These are phyloP conservation scores for Podospora appendiculata DNA, from an alignment of 495 filamentous ascomycete species.

Conservation along the genomic window DNA sequence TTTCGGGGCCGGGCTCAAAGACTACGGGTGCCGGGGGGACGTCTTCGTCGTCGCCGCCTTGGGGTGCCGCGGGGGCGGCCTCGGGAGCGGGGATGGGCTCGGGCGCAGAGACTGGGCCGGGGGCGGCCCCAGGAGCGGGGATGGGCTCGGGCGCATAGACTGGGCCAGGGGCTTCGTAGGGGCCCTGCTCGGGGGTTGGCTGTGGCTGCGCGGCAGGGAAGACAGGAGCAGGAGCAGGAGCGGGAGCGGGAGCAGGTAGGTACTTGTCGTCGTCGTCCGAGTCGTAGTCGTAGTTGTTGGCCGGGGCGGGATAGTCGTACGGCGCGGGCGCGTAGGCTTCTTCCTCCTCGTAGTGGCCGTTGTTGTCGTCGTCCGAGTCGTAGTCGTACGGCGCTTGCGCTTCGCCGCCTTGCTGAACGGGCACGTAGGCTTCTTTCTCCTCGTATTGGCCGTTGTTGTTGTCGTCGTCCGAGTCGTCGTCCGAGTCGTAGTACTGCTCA, in stretches of 20 bases:
- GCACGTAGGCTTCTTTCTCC: too few relatives aligned
- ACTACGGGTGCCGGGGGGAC: background rate
- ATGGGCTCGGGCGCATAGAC: background rate
- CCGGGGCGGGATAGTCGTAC: too few relatives aligned
- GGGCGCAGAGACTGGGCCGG: background rate
- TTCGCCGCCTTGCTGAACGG: too few relatives aligned
- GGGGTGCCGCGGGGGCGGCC: too few relatives aligned
- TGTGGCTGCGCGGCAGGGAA: background rate
- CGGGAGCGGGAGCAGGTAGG: background rate
- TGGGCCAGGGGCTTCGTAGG: background rate
- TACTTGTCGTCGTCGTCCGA: background rate
- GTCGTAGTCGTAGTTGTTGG: background rate
- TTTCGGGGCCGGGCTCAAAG: background rate
- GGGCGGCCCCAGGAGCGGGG: background rate
- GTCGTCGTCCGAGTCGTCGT: background rate
- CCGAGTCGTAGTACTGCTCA: background rate
- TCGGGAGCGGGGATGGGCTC: background rate
- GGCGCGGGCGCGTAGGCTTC: too few relatives aligned
- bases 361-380: too few relatives aligned
- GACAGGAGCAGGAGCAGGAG: background rate
- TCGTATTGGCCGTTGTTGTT: too few relatives aligned
- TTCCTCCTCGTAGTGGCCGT: too few relatives aligned
- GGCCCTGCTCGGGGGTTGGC: background rate
- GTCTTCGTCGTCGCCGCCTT: background rate
- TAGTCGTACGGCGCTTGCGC: too few relatives aligned